Base-by-base conservation (phyloP, 2,329 filamentous ascomycete genomes). In the Macrophomina pseudophaseolina region DNA sequence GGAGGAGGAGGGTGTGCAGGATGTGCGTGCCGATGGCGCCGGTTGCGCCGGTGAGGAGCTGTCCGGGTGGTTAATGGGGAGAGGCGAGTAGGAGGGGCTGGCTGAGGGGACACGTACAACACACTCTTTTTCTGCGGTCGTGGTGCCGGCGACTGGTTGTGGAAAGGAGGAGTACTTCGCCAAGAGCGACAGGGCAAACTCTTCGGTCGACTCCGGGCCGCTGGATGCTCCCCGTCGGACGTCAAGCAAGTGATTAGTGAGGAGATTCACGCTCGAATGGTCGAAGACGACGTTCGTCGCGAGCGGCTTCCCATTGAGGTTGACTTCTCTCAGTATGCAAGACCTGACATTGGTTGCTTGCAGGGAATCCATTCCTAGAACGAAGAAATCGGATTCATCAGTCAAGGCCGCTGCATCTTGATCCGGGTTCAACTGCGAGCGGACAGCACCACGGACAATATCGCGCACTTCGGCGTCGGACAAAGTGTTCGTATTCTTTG, bases 21-120 rank as follows among this genome's bases (percentile, higher is more conserved):
- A 88, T 79, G 69, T 89, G 87, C 0, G 84, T 80, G 1, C 88
- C 88, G 0, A 90, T 79, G 2, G 87, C 88, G 0, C 88, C 88
- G 0, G 88, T 90, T 0, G 85, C 83, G 1, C 88, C 88, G 0
- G 88, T 90, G 2, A 90, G 74, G 2, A 87, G 76, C 73, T 80
- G 35, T 66, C 23, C 23, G 23, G 23, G 23, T 3, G 23, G 23
- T 23, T 23, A 23, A 23, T 23, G 23, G 65, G 65, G 44, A 5
- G 9, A 8, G 23, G 62, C 46, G 23, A 46, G 40, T 30, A 14
- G 30, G 5, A 16, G 8, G 2, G 0, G 1, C 12, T 23, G 5
- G 38, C 11, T 33, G 53, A 18, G 4, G 32, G 64, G 32, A 56
- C 7, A 53, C 63, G 35, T 46, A 65, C 63, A n/a, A 65, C 23